Evolutionary conservation across 2,329 filamentous ascomycete species (phyloP).

Genomic region (Juglanconis juglandina): DNA sequence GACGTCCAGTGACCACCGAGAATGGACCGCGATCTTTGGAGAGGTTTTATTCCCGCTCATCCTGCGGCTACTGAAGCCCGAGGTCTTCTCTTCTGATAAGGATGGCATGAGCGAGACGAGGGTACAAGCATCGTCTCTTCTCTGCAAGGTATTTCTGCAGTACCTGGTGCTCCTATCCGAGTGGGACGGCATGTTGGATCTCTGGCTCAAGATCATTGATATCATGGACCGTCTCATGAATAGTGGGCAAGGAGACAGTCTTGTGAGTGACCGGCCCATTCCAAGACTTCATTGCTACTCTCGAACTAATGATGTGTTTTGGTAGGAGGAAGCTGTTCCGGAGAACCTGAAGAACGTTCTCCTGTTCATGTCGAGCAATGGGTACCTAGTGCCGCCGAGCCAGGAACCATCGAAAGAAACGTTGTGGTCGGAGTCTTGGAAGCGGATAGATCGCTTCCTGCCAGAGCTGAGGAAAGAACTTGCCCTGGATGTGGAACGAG

Average conservation of each 20-base stretch:
- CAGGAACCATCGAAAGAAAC: constrained; percentile 52
- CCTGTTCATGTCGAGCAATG: constrained; percentile 88
- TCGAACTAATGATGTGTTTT: constrained; percentile 14
- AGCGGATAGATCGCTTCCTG: constrained; percentile 62
- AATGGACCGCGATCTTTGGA: constrained; percentile 93
- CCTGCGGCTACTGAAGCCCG: constrained; percentile 80
- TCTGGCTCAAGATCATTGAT: constrained; percentile 89
- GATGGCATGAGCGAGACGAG: constrained; percentile 93
- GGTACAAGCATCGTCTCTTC: constrained; percentile 82
- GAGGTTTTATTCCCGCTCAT: constrained; percentile 94
- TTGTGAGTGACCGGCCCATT: constrained; percentile 57
- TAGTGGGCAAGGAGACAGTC: constrained; percentile 83
- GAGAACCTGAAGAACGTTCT: constrained; percentile 96
- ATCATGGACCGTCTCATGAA: constrained; percentile 97
- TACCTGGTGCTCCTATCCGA: constrained; percentile 82
- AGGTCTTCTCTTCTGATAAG: constrained; percentile 87
- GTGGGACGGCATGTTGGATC: constrained; percentile 83
- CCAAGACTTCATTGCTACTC: background rate
- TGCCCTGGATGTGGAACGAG: constrained; percentile 44
- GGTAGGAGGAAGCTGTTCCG: constrained; percentile 85
- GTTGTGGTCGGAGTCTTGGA: constrained; percentile 62
- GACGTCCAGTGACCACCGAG: constrained; percentile 76
- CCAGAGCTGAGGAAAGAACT: constrained; percentile 58
- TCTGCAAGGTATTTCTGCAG: constrained; percentile 94
- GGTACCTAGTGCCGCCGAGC: constrained; percentile 71